A percentile compares a stretch with the other conserved stretches of the same genome.
These are phyloP conservation scores for Chaetomium cochliodes DNA, from an alignment of 495 filamentous ascomycete species.

Conservation along the genomic window DNA sequence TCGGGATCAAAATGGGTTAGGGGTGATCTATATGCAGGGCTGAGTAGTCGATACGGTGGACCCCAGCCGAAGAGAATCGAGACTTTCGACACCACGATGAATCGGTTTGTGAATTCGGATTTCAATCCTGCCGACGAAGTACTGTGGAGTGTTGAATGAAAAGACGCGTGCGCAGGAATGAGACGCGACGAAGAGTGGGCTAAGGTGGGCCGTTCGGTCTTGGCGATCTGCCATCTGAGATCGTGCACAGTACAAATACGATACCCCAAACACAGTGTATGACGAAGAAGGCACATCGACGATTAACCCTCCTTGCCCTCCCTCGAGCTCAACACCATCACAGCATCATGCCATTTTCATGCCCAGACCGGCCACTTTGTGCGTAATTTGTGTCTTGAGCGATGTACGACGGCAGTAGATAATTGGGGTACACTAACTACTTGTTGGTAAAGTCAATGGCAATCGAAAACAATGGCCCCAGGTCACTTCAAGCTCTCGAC, in stretches of 20 bases:
- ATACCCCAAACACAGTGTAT: background rate
- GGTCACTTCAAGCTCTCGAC: too few species aligned
- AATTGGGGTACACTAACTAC: too few species aligned
- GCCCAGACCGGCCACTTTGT: too few species aligned
- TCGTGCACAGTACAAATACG: background rate
- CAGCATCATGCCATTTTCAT: background rate
- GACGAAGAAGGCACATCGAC: background rate
- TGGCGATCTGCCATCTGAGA: too few species aligned
- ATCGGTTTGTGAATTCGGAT: background rate
- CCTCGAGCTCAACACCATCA: background rate
- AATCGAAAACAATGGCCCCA: too few species aligned
- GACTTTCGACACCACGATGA: background rate
- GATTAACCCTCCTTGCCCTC: background rate
- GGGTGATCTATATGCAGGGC: background rate
- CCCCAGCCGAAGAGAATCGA: background rate
- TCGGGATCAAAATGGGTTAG: background rate
- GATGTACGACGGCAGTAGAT: too few species aligned
- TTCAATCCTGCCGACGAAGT: too few species aligned
- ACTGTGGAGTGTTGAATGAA: background rate
- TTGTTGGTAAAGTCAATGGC: too few species aligned
- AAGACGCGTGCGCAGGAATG: background rate
- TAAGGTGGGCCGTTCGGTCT: too few species aligned
- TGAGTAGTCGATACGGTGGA: background rate
- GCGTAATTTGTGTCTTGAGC: too few species aligned
- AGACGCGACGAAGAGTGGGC: background rate